Base-by-base conservation (phyloP, 2,329 filamentous ascomycete species). In the Colletotrichum limetticola region DNA sequence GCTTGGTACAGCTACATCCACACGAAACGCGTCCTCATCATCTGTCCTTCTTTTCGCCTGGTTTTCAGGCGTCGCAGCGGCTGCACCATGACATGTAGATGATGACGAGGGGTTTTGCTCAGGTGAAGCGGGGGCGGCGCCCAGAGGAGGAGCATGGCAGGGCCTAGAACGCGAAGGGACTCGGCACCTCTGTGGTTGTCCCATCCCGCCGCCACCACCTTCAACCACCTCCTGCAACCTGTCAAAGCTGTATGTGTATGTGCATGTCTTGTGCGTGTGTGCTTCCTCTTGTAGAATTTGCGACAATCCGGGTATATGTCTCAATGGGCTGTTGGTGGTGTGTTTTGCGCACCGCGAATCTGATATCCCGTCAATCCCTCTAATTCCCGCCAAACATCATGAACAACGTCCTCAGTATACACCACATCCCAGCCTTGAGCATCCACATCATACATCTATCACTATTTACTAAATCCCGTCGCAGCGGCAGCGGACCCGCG, bases 71-170 rank as follows among this genome's bases (percentile, higher is more conserved):
- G 60, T 42, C 26, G 60, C 42, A 24, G 53, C 55, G 42, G 55
- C 66, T 60, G 55, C 70, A 65, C 42, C 58, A 72, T 69, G 66
- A 72, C 70, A 69, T 61, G 66, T 60, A 60, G 53, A 69, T 64
- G 60, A 64, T 69, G 60, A 65, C 55, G 42, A 42, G 26, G 42
- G 16, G 6, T 4, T 32, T 60, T 55, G 24, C 59, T 28, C 70
- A 59, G 28, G 26, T 56, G 35, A 60, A 65, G 66, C 60, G 66
- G 70, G 66, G 66, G 60, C 59, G 19, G 2, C 8, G 46, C 42
- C 42, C 42, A n/a, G 42, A 46, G 42, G 19, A 46, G 42, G 6
- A 32, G 35, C 35, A 16, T 16, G 35, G 42, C 42, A 22, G 19
- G 35, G 61, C 30, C 61, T 72, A 65, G 70, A 69, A 72, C 66